A percentile compares a stretch with the other conserved stretches of the same genome.
Conservation (phyloP, 768 basidiomycete genomes). For the Tulasnella sp. region DNA sequence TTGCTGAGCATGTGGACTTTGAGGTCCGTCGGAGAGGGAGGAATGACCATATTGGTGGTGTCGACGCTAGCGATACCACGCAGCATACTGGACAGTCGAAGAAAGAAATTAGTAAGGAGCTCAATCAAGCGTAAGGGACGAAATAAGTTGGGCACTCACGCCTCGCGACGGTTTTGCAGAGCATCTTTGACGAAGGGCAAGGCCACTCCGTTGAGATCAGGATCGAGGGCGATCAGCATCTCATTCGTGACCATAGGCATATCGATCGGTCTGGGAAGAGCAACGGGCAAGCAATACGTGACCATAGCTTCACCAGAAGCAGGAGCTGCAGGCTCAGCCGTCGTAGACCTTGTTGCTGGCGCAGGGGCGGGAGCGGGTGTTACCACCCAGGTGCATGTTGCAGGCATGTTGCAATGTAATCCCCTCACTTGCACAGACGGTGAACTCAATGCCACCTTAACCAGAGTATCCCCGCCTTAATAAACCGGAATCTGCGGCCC, state of each 20-base stretch:
- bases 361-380: not conserved
- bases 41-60: conserved; percentile 33
- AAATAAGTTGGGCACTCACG: conserved; percentile 28
- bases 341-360: not conserved
- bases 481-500: too few species aligned
- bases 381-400: too few species aligned
- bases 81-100: conserved; percentile 4
- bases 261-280: conserved; percentile 4
- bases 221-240: conserved; percentile 44
- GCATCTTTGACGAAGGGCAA: conserved; percentile 52
- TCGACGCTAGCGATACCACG: conserved; percentile 2
- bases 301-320: conserved; percentile 1
- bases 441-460: too few species aligned
- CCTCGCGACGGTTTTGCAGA: conserved; percentile 37
- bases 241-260: conserved; percentile 28
- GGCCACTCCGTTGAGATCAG: conserved; percentile 41
- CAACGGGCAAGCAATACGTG: conserved; percentile 4
- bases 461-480: too few species aligned
- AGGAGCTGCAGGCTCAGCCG: not conserved
- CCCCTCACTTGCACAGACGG: too few species aligned
- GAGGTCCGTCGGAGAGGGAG: conserved; percentile 27
- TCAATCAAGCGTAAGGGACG: not conserved
- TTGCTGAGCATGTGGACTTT: conserved; percentile 37
- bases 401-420: too few species aligned
- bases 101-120: conserved; percentile 17